Evolutionary conservation across 768 basidiomycete genomes (phyloP).

Genomic region (Mycena vitilis): DNA sequence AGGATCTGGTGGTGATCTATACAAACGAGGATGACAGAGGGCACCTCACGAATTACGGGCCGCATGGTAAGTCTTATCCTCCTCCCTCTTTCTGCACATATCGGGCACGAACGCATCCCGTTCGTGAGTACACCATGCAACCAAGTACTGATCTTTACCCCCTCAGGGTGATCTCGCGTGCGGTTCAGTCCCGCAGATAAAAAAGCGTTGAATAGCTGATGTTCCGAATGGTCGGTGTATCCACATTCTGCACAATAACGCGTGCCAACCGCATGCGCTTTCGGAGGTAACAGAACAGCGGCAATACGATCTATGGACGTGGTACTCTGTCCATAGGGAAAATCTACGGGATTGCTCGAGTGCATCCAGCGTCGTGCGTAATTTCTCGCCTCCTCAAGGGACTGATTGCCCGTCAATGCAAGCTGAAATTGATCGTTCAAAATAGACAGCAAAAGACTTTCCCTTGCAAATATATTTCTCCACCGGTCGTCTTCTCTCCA

Average conservation of each 20-base stretch:
- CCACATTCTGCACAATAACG: neutral
- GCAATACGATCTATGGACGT: neutral
- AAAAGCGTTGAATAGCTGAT: neutral
- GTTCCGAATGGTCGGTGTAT: neutral
- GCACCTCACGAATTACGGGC: neutral
- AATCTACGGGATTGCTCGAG: neutral
- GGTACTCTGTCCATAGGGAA: neutral
- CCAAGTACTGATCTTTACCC: neutral
- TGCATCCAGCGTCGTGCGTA: neutral
- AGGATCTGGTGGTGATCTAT: neutral
- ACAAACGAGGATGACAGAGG: neutral
- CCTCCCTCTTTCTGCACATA: neutral
- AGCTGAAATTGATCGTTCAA: neutral
- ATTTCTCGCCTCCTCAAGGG: neutral
- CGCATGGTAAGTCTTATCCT: neutral
- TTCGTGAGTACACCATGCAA: neutral
- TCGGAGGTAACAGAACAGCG: neutral
- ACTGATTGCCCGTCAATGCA: neutral
- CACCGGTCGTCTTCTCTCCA: neutral
- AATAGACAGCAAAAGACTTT: neutral
- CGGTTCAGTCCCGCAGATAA: neutral
- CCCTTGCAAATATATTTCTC: neutral
- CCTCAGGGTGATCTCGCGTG: no score
- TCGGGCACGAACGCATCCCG: neutral
- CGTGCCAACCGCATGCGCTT: neutral